Evolutionary conservation across 2,329 filamentous ascomycete genomes (phyloP).

Genomic region (Intubia oerlemansii): DNA sequence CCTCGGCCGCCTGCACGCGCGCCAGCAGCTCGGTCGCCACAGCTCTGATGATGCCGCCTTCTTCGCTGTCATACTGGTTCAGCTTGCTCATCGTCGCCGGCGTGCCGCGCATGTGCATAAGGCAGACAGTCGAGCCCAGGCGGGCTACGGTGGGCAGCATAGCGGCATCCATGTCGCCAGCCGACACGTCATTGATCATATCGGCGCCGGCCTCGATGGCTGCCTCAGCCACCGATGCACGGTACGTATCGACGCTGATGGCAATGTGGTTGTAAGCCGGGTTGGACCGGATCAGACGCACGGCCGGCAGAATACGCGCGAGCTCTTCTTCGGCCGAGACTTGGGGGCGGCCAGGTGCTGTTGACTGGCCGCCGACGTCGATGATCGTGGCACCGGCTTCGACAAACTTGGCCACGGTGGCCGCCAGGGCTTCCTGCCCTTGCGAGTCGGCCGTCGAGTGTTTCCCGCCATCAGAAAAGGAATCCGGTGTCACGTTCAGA

Average conservation of each 20-base stretch:
- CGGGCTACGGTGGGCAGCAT: constrained; percentile 70
- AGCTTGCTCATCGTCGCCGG: constrained; percentile 60
- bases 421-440: constrained; percentile 25
- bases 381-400: constrained; percentile 58
- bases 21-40: constrained; percentile 46
- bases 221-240: constrained; percentile 57
- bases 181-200: constrained; percentile 88
- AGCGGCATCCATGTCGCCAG: constrained; percentile 51
- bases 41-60: constrained; percentile 35
- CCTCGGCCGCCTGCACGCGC: constrained; percentile 53
- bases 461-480: constrained; percentile 77
- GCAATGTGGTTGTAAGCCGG: constrained; percentile 20
- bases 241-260: constrained; percentile 86
- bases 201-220: constrained; percentile 65
- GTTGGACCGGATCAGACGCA: constrained; percentile 43
- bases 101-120: constrained; percentile 90
- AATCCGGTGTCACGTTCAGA: constrained; percentile 85
- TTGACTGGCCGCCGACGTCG: constrained; percentile 87
- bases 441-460: constrained; percentile 23
- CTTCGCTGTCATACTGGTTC: constrained; percentile 30
- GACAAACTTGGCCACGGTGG: constrained; percentile 41
- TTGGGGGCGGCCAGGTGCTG: constrained; percentile 51
- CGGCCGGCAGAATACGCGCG: constrained; percentile 56
- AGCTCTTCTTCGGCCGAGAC: constrained; percentile 56
- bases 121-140: constrained; percentile 54